Conservation (phyloP, 1,284 basidiomycete species). For the Taiwanofungus camphoratus region DNA sequence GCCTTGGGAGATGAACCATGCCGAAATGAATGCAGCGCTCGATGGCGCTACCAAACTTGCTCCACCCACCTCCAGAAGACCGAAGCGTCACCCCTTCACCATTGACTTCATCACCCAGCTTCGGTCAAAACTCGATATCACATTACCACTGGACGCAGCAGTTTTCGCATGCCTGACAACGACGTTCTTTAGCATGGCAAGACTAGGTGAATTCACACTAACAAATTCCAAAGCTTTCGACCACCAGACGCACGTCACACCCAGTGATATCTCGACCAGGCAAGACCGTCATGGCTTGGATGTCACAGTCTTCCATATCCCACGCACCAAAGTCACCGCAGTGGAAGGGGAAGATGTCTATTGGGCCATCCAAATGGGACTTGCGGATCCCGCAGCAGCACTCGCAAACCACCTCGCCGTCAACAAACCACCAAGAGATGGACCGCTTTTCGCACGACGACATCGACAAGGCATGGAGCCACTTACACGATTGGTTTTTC, state of each 20-base stretch:
- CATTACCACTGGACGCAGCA: conserved; percentile 4
- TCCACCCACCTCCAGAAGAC: conserved; percentile 18
- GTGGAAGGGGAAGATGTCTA: conserved; percentile 5
- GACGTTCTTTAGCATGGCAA: conserved; percentile 2
- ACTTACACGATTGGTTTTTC: conserved; percentile 4
- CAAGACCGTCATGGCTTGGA: conserved; percentile 4
- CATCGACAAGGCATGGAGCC: not conserved
- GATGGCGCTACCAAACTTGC: conserved; percentile 18
- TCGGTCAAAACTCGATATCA: conserved; percentile 15
- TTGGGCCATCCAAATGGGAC: conserved; percentile 8
- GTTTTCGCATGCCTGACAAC: conserved; percentile 7
- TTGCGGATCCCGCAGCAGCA: conserved; percentile 3
- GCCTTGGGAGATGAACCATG: conserved; percentile 21
- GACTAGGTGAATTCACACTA: conserved; percentile 5
- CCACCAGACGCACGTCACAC: conserved; percentile 1
- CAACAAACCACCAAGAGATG: conserved; percentile 1
- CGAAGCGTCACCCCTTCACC: conserved; percentile 22
- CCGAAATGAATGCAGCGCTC: conserved; percentile 18
- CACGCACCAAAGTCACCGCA: conserved; percentile 7
- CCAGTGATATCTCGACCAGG: not conserved
- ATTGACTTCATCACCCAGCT: conserved; percentile 16
- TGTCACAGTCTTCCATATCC: conserved; percentile 4
- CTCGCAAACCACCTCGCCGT: conserved; percentile 6
- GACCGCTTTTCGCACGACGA: conserved; percentile 8
- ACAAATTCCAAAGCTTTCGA: conserved; percentile 1